Base-by-base conservation (phyloP, 805 yeast species). In the Yarrowia sp. region DNA sequence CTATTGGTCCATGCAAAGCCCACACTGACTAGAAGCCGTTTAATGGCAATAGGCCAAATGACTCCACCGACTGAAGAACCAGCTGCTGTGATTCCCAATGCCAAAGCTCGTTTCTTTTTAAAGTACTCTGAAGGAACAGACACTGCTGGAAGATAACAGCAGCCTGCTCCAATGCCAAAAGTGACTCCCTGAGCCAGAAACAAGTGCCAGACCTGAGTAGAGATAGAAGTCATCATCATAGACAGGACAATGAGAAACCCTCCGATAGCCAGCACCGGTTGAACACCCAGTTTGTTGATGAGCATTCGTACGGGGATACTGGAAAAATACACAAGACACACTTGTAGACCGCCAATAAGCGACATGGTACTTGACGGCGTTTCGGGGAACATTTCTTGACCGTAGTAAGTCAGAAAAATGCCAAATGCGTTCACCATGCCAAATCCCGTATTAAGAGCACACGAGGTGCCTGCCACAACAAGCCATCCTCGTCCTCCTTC, bases 401-500 rank as follows among this genome's bases (percentile, higher is more conserved):
- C 75, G 68, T 85, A 86, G 70, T 80, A 83, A 41, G 80, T 76
- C 64, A 85, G 81, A 70, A 83, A 86, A 4, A 84, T 83, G 32
- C 88, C 89, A 73, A 76, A 86, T 2, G 83, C 77, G 44, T 85
- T 83, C 65, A 83, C 82, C 74, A 84, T 77, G 15, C 90, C 90
- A 80, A 83, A 85, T 0, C 86, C 81, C 66, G 82, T 72, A 69
- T 80, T 70, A 78, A 78, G 71, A 71, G 78, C 70, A 15, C 81
- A 74, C 75, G 82, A 79, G 0, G 79, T 77, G 17, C 82, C 83
- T 2, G 79, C 43, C 0, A 84, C 80, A 13, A 82, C 83, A n/a
- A 81, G 70, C 86, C 86, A 84, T 0, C 84, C 86, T 14, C 67
- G 66, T 3, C 85, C 82, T 8, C 82, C 80, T 47, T 84, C 86